Base-by-base conservation (phyloP, 495 filamentous ascomycete species). In the Penicillium manginii region DNA sequence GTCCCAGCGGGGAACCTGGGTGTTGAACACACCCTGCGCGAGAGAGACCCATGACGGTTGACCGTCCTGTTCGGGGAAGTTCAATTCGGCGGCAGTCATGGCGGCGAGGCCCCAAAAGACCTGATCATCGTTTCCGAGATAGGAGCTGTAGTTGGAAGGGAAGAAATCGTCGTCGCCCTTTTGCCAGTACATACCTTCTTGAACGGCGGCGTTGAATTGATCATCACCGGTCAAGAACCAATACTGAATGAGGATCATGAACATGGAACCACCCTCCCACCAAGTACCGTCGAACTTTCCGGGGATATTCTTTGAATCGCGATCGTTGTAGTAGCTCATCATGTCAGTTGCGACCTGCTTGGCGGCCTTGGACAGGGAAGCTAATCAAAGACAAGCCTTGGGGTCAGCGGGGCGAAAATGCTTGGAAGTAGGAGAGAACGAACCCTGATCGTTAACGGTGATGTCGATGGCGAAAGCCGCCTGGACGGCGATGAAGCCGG, bases 81-180 rank as follows among this genome's bases (percentile, higher is more conserved):
- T 85, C 48, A 87, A 73, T 67, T 96, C 91, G 14, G 87, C 84
- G 0, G 90, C 91, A 7, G 88, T 78, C 55, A 96, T 84, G 50
- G 88, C 83, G 22, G 87, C 79, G 32, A 93, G 79, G 2, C 80
- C 87, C 91, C 91, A 96, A 67, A 93, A 93, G 15, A 87, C 87
- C 69, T 92, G 90, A 62, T 91, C 88, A 59, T 91, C 87, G 64
- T 91, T 91, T 2, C 87, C 88, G 58, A 79, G 71, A 40, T 75
- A 75, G 45, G 72, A 67, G 59, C 73, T 80, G 56, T 81, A 74
- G 58, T 82, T 81, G 33, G 66, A 60, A 2, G 85, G 84, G 71
- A 87, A 86, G 75, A 84, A 93, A 71, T 93, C 84, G 51, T 82
- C 63, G 57, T 84, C 66, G 21, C 88, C 90, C 40, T 84, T 83